These are phyloP conservation scores for Cytospora chrysosperma DNA, from an alignment of 2,329 filamentous ascomycete species.

Conservation along the genomic window DNA sequence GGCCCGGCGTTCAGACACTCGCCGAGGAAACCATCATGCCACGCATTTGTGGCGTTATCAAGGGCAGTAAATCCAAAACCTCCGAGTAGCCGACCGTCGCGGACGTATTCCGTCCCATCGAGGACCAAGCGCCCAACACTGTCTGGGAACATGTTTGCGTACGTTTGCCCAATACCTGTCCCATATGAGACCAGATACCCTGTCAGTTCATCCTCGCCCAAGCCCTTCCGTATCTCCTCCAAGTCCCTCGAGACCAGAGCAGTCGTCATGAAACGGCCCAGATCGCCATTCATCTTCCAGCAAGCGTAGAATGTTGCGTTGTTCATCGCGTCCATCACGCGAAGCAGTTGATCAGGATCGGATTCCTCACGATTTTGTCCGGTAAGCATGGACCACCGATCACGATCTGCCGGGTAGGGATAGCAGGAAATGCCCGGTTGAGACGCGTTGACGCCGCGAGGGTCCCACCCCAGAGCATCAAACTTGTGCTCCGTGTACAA, in stretches of 20 bases:
- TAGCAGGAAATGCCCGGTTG: slow-evolving; percentile 47
- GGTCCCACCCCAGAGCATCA: slow-evolving; percentile 54
- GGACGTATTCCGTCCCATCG: slow-evolving; percentile 49
- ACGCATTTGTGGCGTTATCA: slow-evolving; percentile 49
- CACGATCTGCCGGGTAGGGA: slow-evolving; percentile 44
- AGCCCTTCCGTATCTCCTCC: slow-evolving; percentile 46
- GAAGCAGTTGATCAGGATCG: slow-evolving; percentile 39
- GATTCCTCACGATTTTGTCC: slow-evolving; percentile 39
- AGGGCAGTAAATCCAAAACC: slow-evolving; percentile 47
- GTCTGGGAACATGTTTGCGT: slow-evolving; percentile 49
- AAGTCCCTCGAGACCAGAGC: slow-evolving; percentile 48
- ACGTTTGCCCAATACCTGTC: slow-evolving; percentile 52
- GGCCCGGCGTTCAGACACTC: slow-evolving; percentile 50
- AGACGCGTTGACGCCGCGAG: slow-evolving; percentile 51
- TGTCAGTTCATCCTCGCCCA: slow-evolving; percentile 47
- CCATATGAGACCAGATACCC: slow-evolving; percentile 53
- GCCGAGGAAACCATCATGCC: slow-evolving; percentile 50
- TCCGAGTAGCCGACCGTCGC: slow-evolving; percentile 44
- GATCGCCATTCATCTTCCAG: slow-evolving; percentile 42
- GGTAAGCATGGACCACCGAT: slow-evolving; percentile 45
- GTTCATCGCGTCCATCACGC: slow-evolving; percentile 46
- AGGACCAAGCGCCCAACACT: slow-evolving; percentile 49
- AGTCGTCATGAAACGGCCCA: slow-evolving; percentile 47
- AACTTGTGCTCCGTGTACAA: slow-evolving; percentile 44
- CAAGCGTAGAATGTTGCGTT: slow-evolving; percentile 46